Base-by-base conservation (phyloP, 352 stramenopile species). In the Phytophthora hybrid region DNA sequence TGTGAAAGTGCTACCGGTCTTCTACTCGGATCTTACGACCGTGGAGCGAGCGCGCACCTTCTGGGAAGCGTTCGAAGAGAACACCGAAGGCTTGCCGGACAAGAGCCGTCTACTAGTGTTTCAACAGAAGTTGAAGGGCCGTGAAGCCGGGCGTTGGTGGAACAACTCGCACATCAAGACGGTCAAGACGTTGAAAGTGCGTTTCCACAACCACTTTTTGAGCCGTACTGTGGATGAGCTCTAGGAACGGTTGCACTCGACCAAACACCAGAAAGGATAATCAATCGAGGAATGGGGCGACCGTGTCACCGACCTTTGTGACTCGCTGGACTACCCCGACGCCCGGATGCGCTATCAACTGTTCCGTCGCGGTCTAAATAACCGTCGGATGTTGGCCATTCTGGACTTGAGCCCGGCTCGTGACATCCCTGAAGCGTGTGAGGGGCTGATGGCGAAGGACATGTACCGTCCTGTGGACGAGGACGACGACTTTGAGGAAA, bases 221-320 rank as follows among this genome's bases (percentile, higher is more conserved):
- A 67, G 49, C 11, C 18, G 21, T 4, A 58, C 60, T 4, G 26
- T 49, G 0, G 60, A 67, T 4, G 21, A 67, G 13, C 16, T 67
- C 1, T 59, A n/a, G 34, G 49, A 51, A 31, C 32, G 32, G 0
- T 11, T 67, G 60, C 8, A 52, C n/a, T 41, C 18, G 0, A 51
- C 60, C 11, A 59, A 60, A 4, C 18, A 19, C 3, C 1, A 10
- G 4, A 14, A 13, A 1, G 47, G 47, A 18, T 49, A 59, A 19
- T 67, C 60, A 0, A 51, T 67, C 9, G 60, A 67, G 3, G 49
- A 67, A 8, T 67, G 60, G 60, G 47, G 34, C 1, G 49, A 67
- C 32, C 49, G 60, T 11, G 51, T 60, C 2, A 34, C 49, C 0
- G 47, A 58, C 11, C 11, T 67, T 1, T 67, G 60, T 11, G 49